Percentiles rank a stretch among this genome's conserved stretches.
Conservation (phyloP, 139 green algal species). For the Tetradesmus lagerheimii region DNA sequence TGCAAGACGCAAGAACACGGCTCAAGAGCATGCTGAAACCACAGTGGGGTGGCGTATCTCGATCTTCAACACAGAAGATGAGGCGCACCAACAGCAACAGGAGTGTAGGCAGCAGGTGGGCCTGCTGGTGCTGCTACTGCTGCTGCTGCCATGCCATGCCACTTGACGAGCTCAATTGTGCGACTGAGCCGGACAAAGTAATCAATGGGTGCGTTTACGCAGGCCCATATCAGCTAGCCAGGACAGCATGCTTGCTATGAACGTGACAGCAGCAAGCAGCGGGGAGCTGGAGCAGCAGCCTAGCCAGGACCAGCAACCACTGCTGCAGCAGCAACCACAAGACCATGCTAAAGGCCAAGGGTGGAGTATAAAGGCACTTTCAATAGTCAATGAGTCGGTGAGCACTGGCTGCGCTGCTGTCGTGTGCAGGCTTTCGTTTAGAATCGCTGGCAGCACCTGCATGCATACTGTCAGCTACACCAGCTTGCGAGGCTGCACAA, state of each 20-base stretch:
- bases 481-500: background rate
- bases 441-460: background rate
- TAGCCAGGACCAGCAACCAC: background rate
- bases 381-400: slow-evolving; percentile 30
- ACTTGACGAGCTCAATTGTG: background rate
- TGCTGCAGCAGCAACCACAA: slow-evolving; percentile 13
- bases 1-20: background rate
- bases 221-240: background rate
- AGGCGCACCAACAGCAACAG: background rate
- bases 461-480: background rate
- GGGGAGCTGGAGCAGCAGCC: background rate
- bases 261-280: background rate
- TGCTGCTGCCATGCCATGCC: background rate
- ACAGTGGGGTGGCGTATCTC: background rate
- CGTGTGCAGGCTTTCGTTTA: too few species aligned
- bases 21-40: background rate
- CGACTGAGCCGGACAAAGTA: background rate
- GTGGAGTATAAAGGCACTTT: background rate
- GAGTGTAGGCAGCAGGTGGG: background rate
- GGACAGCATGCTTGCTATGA: background rate
- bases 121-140: background rate
- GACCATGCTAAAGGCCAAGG: background rate
- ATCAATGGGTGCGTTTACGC: too few species aligned
- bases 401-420: background rate
- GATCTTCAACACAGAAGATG: background rate